phyloP scores from a whole-genome alignment of 495 filamentous ascomycete genomes.

The Sporormia fimetaria region DNA sequence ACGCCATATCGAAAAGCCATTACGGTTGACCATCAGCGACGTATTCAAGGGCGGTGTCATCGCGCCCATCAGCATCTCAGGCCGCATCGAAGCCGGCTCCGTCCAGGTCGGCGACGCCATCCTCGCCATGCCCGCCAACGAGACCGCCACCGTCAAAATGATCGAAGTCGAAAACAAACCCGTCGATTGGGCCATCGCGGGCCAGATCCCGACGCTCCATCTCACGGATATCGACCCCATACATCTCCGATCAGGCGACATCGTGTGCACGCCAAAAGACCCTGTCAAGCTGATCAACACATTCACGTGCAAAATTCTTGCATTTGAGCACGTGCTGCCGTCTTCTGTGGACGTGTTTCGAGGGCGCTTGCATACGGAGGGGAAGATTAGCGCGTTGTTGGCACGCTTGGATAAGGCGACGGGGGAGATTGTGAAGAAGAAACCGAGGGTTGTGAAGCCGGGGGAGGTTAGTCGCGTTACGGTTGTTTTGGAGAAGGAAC shows the following conservation, averaged over 20 bases:
- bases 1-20: conserved; percentile 62
- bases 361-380: conserved; percentile 69
- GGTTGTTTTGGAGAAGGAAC: conserved; percentile 62
- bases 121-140: conserved; percentile 64
- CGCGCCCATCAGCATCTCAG: conserved; percentile 67
- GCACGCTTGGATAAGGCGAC: conserved; percentile 65
- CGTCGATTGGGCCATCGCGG: conserved; percentile 87
- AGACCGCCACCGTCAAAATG: conserved; percentile 66
- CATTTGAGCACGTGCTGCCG: conserved; percentile 79
- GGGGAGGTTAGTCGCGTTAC: conserved; percentile 53
- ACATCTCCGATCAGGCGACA: conserved; percentile 72
- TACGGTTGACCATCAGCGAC: conserved; percentile 75
- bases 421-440: conserved; percentile 63
- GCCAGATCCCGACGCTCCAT: conserved; percentile 76
- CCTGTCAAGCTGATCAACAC: conserved; percentile 56
- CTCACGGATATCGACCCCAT: conserved; percentile 75
- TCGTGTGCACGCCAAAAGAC: conserved; percentile 57
- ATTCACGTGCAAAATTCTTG: conserved; percentile 73
- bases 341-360: conserved; percentile 81
- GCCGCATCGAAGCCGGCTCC: conserved; percentile 73
- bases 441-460: conserved; percentile 67
- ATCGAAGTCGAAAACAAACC: conserved; percentile 61
- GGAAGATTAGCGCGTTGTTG: conserved; percentile 56
- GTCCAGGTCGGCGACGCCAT: conserved; percentile 75
- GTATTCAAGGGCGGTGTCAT: conserved; percentile 66